Base-by-base conservation (phyloP, 2,329 filamentous ascomycete genomes). In the Trichoderma simmonsii region DNA sequence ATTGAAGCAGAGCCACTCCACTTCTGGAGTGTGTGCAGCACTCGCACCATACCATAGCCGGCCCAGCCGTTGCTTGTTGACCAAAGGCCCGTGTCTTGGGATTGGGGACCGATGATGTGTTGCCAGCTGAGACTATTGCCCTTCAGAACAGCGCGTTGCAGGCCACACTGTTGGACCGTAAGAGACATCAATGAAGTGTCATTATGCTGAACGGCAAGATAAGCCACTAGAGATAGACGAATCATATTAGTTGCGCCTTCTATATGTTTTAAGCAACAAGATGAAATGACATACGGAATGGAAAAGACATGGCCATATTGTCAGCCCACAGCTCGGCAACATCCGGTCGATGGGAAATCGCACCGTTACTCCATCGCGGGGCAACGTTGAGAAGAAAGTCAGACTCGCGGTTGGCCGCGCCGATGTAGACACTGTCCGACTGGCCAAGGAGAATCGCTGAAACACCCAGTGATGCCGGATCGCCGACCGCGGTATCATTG, bases 271-370 rank as follows among this genome's bases (percentile, higher is more conserved):
- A 71, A 1, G 15, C 11, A 34, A n/a, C 18, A 61, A 43, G 32
- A 14, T 9, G 43, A 24, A 21, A 11, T 1, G 1, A 72, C 72
- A 12, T 69, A 74, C 73, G 39, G 43, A 74, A 74, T 26, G 73
- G 73, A 26, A 74, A 73, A 4, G 73, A 74, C 73, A 74, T 74
- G 57, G 73, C 73, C 71, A 74, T 68, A 36, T 74, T 74, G 48
- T 74, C 73, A 15, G 71, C 71, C 73, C 73, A 74, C 11, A 74
- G 66, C 71, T 74, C 73, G 6, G 61, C 62, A 48, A 74, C 62
- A 62, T 74, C 71, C 3, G 67, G 56, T 12, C 73, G 61, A 32
- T 74, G 73, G 6, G 73, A 74, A 18, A 74, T 73, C 4, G 73
- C 73, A 5, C 73, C 73, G 32, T 74, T 74, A 15, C 18, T 21